Conservation (phyloP, 768 basidiomycete genomes). For the Kwoniella dejecticola region DNA sequence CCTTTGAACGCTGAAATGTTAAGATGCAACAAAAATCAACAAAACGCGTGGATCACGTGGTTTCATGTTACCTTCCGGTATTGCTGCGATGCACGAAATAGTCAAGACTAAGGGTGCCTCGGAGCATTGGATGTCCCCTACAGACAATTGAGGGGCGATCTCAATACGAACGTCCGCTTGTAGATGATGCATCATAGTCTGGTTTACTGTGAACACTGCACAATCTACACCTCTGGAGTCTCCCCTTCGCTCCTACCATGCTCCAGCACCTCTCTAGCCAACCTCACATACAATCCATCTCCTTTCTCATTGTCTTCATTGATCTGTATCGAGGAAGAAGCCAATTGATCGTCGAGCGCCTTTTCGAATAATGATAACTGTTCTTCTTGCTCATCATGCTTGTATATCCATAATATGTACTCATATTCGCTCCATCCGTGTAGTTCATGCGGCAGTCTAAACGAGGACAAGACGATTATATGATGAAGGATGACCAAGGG, state of each 20-base stretch:
- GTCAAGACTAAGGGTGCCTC: too few relatives aligned
- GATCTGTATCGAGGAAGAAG: slow-evolving; percentile 62
- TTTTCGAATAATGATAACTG: slow-evolving; percentile 77
- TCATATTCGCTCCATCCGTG: slow-evolving; percentile 95
- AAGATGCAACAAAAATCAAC: too few relatives aligned
- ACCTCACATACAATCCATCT: slow-evolving; percentile 66
- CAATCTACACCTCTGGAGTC: slow-evolving; percentile 5
- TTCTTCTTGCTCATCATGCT: slow-evolving; percentile 75
- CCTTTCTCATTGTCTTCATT: slow-evolving; percentile 60
- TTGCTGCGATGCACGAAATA: too few relatives aligned
- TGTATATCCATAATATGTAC: slow-evolving; percentile 94
- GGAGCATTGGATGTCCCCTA: too few relatives aligned
- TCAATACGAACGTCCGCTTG: too few relatives aligned
- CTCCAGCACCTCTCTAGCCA: slow-evolving; percentile 69
- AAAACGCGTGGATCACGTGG: too few relatives aligned
- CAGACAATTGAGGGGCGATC: too few relatives aligned
- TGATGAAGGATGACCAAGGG: slow-evolving; percentile 82
- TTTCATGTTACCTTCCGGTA: too few relatives aligned
- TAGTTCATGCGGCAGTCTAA: slow-evolving; percentile 73
- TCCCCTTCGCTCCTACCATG: slow-evolving; percentile 55
- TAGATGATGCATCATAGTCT: too few relatives aligned
- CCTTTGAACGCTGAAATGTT: too few relatives aligned
- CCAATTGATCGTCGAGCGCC: slow-evolving; percentile 61
- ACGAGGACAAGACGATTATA: slow-evolving; percentile 82
- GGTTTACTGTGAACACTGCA: too few relatives aligned